phyloP scores from a whole-genome alignment of 495 filamentous ascomycete species.

The Cladorrhinum samala region DNA sequence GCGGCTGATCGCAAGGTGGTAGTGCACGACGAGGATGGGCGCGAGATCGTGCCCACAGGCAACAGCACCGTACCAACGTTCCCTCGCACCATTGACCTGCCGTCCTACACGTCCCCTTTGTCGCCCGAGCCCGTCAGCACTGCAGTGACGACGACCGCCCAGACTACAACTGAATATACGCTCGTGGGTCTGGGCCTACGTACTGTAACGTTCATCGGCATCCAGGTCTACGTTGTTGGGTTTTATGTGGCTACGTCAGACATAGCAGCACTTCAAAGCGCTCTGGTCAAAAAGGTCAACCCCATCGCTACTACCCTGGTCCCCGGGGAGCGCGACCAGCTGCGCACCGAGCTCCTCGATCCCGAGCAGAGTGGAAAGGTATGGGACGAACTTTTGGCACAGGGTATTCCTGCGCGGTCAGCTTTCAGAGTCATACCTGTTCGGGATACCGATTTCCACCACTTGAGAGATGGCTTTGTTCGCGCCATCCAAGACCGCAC shows the following conservation, averaged over 20 bases:
- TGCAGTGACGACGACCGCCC: constrained; percentile 9
- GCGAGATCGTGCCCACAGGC: constrained; percentile 70
- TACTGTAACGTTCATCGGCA: constrained; percentile 81
- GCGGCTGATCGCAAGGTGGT: constrained; percentile 50
- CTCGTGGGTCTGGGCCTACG: constrained; percentile 81
- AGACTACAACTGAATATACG: constrained; percentile 58
- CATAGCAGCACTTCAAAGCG: constrained; percentile 50
- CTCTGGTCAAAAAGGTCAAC: constrained; percentile 45
- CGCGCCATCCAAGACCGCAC: constrained; percentile 71
- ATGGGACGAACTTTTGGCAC: constrained; percentile 66
- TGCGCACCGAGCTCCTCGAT: constrained; percentile 64
- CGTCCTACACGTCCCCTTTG: constrained; percentile 30
- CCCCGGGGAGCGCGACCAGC: constrained; percentile 63
- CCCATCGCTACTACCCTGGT: constrained; percentile 76
- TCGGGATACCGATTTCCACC: constrained; percentile 83
- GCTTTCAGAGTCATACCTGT: constrained; percentile 76
- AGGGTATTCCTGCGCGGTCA: constrained; percentile 56
- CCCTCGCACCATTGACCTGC: constrained; percentile 63
- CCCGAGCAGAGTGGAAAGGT: constrained; percentile 56
- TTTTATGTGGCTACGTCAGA: constrained; percentile 79
- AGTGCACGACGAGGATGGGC: constrained; percentile 48
- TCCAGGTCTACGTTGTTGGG: constrained; percentile 92
- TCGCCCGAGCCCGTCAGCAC: constrained; percentile 18
- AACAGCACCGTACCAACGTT: constrained; percentile 78
- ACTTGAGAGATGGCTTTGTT: constrained; percentile 87